These are phyloP conservation scores for Olyra latifolia DNA, from an alignment of 176 grass and related monocot genomes.

Conservation along the genomic window DNA sequence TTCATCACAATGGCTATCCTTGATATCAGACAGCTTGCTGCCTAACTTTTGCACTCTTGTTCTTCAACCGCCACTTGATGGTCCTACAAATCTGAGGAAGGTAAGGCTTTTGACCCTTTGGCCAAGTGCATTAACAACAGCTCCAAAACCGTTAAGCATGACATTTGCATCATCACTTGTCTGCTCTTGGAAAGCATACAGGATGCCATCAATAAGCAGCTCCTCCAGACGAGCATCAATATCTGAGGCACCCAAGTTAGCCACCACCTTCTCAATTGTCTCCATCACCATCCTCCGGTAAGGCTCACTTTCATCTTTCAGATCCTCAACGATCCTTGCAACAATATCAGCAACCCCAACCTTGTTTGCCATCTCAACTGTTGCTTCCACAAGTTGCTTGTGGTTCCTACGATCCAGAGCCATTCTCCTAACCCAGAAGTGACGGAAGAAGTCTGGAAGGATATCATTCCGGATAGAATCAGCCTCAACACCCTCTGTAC, in stretches of 20 bases:
- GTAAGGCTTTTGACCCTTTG: constrained; percentile 91
- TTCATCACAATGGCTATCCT: constrained; percentile 99
- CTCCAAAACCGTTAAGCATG: constrained; percentile 99
- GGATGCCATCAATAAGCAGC: constrained; percentile 93
- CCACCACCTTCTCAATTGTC: constrained; percentile 95
- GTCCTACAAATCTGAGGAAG: constrained; percentile 99
- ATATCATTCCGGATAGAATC: constrained; percentile 87
- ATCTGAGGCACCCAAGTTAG: constrained; percentile 92
- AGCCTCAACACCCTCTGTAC: constrained; percentile 95
- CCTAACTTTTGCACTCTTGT: constrained; percentile 97
- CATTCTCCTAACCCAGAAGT: constrained; percentile 98
- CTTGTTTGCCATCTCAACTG: constrained; percentile 96
- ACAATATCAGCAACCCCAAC: constrained; percentile 95
- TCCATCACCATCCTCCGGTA: constrained; percentile 99
- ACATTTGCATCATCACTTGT: constrained; percentile 99
- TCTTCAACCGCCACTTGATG: constrained; percentile 97
- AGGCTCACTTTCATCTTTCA: constrained; percentile 96
- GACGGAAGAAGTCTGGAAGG: constrained; percentile 86
- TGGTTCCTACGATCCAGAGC: constrained; percentile 97
- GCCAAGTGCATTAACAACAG: constrained; percentile 87
- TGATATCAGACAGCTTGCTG: constrained; percentile 94
- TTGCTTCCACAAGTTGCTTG: constrained; percentile 97
- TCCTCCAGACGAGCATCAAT: constrained; percentile 93
- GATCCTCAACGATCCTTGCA: constrained; percentile 83
- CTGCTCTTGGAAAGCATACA: constrained; percentile 99